phyloP scores from a whole-genome alignment of 345 rosid genomes.

The Microthlaspi erraticum region DNA sequence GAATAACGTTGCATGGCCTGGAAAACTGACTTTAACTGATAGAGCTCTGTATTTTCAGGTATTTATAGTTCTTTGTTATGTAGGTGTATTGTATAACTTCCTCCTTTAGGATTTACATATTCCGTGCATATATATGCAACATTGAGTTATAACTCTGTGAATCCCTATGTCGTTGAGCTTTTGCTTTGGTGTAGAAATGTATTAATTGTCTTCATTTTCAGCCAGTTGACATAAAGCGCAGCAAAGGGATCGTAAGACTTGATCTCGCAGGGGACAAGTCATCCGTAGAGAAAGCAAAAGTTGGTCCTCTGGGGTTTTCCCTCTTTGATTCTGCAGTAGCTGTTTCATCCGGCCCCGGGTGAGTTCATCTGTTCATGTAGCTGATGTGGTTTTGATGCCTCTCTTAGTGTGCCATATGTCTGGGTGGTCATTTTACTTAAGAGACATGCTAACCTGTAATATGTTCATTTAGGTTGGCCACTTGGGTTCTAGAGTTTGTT shows the following conservation, averaged over 20 bases:
- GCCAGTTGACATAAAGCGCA: constrained; percentile 65
- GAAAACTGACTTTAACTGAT: constrained; percentile 83
- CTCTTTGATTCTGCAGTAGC: constrained; percentile 92
- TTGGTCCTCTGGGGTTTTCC: constrained; percentile 83
- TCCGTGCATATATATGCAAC: constrained; percentile 3
- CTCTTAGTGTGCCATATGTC: not conserved
- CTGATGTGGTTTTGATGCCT: constrained; percentile 12
- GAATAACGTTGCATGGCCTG: constrained; percentile 94
- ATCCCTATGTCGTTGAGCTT: not conserved
- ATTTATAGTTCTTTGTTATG: constrained; percentile 28
- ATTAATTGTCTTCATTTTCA: constrained; percentile 42
- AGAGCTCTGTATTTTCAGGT: constrained; percentile 95
- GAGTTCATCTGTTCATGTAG: constrained; percentile 47
- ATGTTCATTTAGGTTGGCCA: constrained; percentile 58
- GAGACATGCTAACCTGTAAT: constrained; percentile 29
- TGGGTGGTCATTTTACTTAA: constrained; percentile 9
- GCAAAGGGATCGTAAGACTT: constrained; percentile 63
- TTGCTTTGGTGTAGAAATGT: constrained; percentile 7
- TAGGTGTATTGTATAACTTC: constrained; percentile 6
- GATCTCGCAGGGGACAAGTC: constrained; percentile 71
- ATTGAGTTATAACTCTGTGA: not conserved
- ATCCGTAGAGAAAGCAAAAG: constrained; percentile 76
- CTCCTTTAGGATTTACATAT: constrained; percentile 6
- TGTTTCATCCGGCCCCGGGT: constrained; percentile 71
- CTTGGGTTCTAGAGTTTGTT: constrained; percentile 93